Evolutionary conservation across 108 stramenopile species (phyloP), one percentile per base, ranked within the genome.

Genomic region (Nannochloropsis salina): DNA sequence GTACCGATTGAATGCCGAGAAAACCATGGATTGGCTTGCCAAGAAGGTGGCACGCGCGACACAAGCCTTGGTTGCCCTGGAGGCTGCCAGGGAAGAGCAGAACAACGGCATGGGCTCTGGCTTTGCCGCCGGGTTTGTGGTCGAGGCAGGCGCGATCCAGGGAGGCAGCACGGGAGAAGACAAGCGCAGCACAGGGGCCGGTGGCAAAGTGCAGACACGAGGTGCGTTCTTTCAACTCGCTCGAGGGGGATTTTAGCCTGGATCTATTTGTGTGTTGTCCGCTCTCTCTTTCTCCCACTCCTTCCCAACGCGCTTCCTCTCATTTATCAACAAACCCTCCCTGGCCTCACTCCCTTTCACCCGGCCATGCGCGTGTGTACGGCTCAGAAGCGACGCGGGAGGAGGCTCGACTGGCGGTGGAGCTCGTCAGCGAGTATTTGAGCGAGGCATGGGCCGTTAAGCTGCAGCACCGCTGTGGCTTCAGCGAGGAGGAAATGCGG

Each of bases 1-100:
- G 4, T 85, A 88, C 82, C 89, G 89, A 31, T 83, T 88, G 40
- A 89, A 89, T 86, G 87, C 86, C 85, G 84, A 85, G 9, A 80
- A 42, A 41, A 87, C 84, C 8, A 3, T 89, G 44, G 40, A 85
- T 5, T 89, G 89, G 89, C 87, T 89, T n/a, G 5, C 43, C 43
- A 61, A 42, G 15, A 89, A 88, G 85, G 87, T 89, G 8, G 86
- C 85, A n/a, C 85, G 88, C 9, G 86, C 87, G 12, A 84, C 87
- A 11, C 6, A 9, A 4, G 85, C 82, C 10, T 85, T 89, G 40
- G 15, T 42, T 5, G 86, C 82, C 41, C 81, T 85, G 1, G 84
- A 83, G 11, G 83, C 41, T 44, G 79, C n/a, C 6, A 83, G 40
- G 10, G 42, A 61, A 61, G 45, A 80, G 6, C 9, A 41, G 40